These are phyloP conservation scores for Tremella mesenterica DNA, from an alignment of 768 basidiomycete species.

Conservation along the genomic window DNA sequence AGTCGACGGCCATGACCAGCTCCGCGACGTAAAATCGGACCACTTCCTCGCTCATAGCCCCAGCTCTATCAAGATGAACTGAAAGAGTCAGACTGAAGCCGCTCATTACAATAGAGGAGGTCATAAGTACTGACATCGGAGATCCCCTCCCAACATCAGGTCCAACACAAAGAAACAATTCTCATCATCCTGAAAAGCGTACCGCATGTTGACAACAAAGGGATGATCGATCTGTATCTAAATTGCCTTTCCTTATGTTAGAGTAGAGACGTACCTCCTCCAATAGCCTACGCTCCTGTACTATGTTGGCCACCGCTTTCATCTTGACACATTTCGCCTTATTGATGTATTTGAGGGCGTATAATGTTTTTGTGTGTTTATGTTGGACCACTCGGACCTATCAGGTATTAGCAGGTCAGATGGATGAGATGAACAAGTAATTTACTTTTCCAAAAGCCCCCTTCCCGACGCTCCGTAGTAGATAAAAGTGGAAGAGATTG, in stretches of 20 bases:
- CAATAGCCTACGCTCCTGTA: constrained; percentile 82
- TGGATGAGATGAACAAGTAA: constrained; percentile 9
- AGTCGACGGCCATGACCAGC: constrained; percentile 75
- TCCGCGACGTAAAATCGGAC: constrained; percentile 86
- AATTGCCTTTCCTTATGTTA: background rate
- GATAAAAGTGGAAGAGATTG: constrained; percentile 91
- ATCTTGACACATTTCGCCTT: constrained; percentile 85
- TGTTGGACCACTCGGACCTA: constrained; percentile 96
- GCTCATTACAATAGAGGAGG: background rate
- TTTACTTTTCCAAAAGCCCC: constrained; percentile 95
- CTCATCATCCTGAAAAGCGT: constrained; percentile 94
- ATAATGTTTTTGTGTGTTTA: constrained; percentile 81
- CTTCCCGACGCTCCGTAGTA: constrained; percentile 89
- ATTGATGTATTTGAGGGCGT: constrained; percentile 96
- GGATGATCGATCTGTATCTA: constrained; percentile 71
- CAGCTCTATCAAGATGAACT: constrained; percentile 82
- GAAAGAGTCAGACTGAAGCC: constrained; percentile 12
- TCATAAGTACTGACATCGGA: constrained; percentile 60
- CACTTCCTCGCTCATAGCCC: constrained; percentile 65
- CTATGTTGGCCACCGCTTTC: constrained; percentile 82
- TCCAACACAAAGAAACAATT: constrained; percentile 98
- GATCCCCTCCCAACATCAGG: constrained; percentile 90
- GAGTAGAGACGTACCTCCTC: constrained; percentile 66
- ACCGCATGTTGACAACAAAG: constrained; percentile 80
- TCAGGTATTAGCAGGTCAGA: background rate